Evolutionary conservation across 2,329 filamentous ascomycete genomes (phyloP), one percentile per base, ranked within the genome.

Genomic region (Diaporthe citrichinensis): DNA sequence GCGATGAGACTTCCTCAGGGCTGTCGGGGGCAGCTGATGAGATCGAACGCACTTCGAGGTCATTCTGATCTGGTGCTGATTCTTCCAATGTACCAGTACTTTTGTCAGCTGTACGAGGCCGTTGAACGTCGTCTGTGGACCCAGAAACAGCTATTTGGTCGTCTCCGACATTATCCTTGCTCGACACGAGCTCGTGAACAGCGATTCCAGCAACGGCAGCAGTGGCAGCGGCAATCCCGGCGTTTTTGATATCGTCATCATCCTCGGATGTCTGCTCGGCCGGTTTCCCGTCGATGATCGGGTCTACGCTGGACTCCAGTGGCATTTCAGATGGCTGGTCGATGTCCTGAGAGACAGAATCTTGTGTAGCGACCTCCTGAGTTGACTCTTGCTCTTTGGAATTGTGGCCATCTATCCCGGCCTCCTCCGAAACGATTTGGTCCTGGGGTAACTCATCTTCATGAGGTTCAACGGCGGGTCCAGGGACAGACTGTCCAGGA

Each of bases 1-100:
- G 75, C 15, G 76, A 34, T n/a, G 61, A 59, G 15, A 77, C 49
- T 39, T 57, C 74, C 14, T 62, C 58, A 12, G 61, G 51, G 23
- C 55, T 51, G 20, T 72, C 53, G 25, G 39, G 51, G 9, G 53
- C 76, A 17, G 69, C 51, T 61, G 71, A 51, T n/a, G 41, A 74
- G 34, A 46, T 65, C 8, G 67, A 59, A 46, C 12, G 58, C 12
- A 44, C 34, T 36, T 73, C 58, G 12, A 65, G 25, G 17, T 65
- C 58, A 17, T 44, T 17, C 34, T 65, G 71, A 73, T 31, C 71
- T 14, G 31, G 31, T 12, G 61, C 39, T 17, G 61, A 25, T 57
- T 65, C 69, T 5, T 28, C 46, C 31, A 55, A 23, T 8, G 69
- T 59, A 55, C 53, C 69, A 53, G 39, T 65, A 36, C 31, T 61